Base-by-base conservation (phyloP, 371 early-diverging fungal species). In the Syncephalis fuscata region DNA sequence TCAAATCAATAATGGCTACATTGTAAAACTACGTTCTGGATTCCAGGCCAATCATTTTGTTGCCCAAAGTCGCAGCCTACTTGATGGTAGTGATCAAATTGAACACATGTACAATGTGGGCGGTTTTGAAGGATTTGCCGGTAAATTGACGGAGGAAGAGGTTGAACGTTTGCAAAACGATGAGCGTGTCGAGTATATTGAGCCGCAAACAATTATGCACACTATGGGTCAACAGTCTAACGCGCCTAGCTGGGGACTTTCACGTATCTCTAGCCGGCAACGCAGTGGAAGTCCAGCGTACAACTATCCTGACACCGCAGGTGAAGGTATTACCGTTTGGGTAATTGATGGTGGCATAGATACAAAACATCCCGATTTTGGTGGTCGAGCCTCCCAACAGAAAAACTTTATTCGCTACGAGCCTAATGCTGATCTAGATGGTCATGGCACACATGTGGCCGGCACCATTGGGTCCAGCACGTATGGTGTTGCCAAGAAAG, bases 401-500 rank as follows among this genome's bases (percentile, higher is more conserved):
- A 60, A 57, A 21, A 74, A 64, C 45, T 67, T 66, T 24, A 53
- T 70, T 32, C 48, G 61, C 14, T 58, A 58, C 24, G 65, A 62
- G 40, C 59, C 57, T 11, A 59, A 77, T 48, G 55, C 48, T 36
- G 80, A 80, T 54, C 57, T 63, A 2, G 66, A 74, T 49, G 80
- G 80, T 11, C 77, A 79, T 46, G 88, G 88, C 45, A 80, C 84
- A 44, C 80, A 78, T 59, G 74, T 74, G 45, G 68, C 78, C 20
- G 78, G 82, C 44, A 76, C 78, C 17, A 71, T 85, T 54, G 89
- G 68, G 40, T 74, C 82, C 23, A 68, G 66, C 39, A 71, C 59
- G 0, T 80, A 70, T 61, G 96, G 92, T 57, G 82, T 92, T 42
- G 90, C 92, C 43, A 92, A 91, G 57, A 82, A 87, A 53, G 82